Evolutionary conservation across 2,329 filamentous ascomycete genomes (phyloP).

Genomic region (Aspergillus fumigatiaffinis): DNA sequence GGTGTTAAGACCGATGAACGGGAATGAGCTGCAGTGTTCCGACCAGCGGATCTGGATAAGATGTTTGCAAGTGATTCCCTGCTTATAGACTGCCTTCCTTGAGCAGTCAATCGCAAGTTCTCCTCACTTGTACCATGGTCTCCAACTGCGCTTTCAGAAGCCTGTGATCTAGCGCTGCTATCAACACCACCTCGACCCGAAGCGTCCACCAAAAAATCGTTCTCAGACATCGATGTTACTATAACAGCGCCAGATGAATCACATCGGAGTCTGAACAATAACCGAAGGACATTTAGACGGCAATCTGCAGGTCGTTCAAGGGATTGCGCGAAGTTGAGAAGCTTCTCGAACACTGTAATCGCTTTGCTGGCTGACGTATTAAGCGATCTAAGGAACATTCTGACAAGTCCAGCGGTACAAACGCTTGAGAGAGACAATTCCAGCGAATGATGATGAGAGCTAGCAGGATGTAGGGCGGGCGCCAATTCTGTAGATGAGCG

Average conservation of each 20-base stretch:
- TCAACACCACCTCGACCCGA: constrained; percentile 62
- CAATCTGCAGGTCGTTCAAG: constrained; percentile 62
- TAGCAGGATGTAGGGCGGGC: background rate
- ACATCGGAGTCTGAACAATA: constrained; percentile 77
- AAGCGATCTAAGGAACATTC: constrained; percentile 72
- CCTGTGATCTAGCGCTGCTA: constrained; percentile 42
- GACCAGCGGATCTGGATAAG: constrained; percentile 29
- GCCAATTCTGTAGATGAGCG: constrained; percentile 25
- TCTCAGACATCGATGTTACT: constrained; percentile 66
- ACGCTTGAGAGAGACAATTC: constrained; percentile 53
- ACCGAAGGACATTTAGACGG: constrained; percentile 69
- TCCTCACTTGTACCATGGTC: constrained; percentile 36
- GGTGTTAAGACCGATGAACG: constrained; percentile 36
- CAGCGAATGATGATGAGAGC: constrained; percentile 1
- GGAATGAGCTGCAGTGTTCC: constrained; percentile 30
- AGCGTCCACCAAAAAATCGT: constrained; percentile 66
- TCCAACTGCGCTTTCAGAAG: constrained; percentile 39
- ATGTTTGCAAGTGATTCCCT: constrained; percentile 28
- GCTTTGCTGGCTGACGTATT: constrained; percentile 63
- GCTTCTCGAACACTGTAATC: constrained; percentile 56
- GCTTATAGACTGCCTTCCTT: constrained; percentile 24
- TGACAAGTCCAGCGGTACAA: constrained; percentile 66
- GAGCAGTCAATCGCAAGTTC: constrained; percentile 24
- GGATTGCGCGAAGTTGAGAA: constrained; percentile 62
- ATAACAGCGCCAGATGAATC: constrained; percentile 76